phyloP scores from a whole-genome alignment of 202 grass and related monocot species.

The Brachypodium distachyon region DNA sequence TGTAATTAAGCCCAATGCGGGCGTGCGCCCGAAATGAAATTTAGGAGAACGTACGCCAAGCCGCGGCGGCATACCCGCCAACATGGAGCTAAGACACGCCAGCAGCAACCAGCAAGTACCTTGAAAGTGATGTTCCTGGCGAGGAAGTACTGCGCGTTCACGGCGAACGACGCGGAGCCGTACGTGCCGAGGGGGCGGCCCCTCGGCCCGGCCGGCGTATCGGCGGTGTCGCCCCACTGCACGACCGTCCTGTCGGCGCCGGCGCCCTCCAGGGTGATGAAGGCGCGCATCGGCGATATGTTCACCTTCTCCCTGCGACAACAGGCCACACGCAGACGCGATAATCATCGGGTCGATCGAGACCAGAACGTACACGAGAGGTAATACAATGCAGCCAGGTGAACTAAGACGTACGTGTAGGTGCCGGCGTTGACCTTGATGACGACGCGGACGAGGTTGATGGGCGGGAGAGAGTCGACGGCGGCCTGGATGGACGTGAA shows the following conservation, averaged over 20 bases:
- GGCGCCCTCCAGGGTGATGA: conserved; percentile 68
- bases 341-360: background rate
- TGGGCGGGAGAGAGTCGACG: conserved; percentile 59
- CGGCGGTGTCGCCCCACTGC: conserved; percentile 73
- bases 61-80: too few relatives aligned
- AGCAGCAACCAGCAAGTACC: too few relatives aligned
- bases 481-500: conserved; percentile 87
- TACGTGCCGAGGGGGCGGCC: conserved; percentile 63
- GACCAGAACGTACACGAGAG: background rate
- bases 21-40: too few relatives aligned
- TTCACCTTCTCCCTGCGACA: conserved; percentile 67
- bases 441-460: conserved; percentile 72
- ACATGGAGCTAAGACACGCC: too few relatives aligned
- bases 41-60: background rate
- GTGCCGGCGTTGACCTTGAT: conserved; percentile 77
- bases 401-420: conserved; percentile 48
- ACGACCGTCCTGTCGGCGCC: conserved; percentile 69
- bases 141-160: conserved; percentile 77
- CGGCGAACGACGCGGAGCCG: conserved; percentile 65
- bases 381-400: background rate
- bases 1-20: too few relatives aligned
- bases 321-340: background rate
- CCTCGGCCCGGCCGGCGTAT: conserved; percentile 38
- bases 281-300: conserved; percentile 52
- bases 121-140: conserved; percentile 91